Percentiles rank a stretch among this genome's conserved stretches.
These are phyloP conservation scores for Penicillium desertorum DNA, from an alignment of 495 filamentous ascomycete species.

Conservation along the genomic window DNA sequence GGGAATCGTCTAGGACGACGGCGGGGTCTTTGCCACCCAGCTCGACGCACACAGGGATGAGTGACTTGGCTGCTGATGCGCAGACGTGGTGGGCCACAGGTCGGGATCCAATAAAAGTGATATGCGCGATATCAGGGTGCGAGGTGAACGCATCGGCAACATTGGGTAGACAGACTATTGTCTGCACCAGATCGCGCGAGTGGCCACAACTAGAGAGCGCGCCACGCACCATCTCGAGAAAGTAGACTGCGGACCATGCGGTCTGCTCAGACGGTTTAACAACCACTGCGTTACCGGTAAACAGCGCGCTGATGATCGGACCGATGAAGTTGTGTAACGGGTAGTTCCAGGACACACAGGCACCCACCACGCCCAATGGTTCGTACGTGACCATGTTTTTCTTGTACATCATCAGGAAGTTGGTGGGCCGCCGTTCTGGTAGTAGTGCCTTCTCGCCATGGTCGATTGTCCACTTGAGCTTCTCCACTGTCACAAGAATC, in stretches of 20 bases:
- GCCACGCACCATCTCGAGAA: conserved; percentile 69
- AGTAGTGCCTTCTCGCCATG: conserved; percentile 83
- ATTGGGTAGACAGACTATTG: conserved; percentile 80
- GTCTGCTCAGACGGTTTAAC: conserved; percentile 93
- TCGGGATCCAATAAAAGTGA: conserved; percentile 96
- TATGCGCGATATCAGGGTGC: conserved; percentile 77
- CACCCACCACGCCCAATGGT: conserved; percentile 87
- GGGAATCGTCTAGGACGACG: conserved; percentile 80
- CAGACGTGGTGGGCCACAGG: conserved; percentile 87
- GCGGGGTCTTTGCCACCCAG: conserved; percentile 94
- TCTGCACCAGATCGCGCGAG: conserved; percentile 78
- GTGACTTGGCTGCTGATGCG: conserved; percentile 73
- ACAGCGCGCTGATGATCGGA: conserved; percentile 85
- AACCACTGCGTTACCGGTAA: conserved; percentile 88
- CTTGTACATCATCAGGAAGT: conserved; percentile 94
- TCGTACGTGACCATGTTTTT: conserved; percentile 88
- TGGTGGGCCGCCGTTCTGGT: conserved; percentile 71
- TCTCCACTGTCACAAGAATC: conserved; percentile 89
- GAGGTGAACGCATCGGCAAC: conserved; percentile 80
- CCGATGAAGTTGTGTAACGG: conserved; percentile 94
- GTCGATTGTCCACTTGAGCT: conserved; percentile 89
- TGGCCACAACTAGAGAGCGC: conserved; percentile 84
- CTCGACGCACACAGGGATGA: conserved; percentile 84
- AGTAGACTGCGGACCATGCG: conserved; percentile 84
- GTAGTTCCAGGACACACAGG: conserved; percentile 95